These are phyloP conservation scores for Quercus phellos DNA, from an alignment of 331 rosid genomes.

Conservation along the genomic window DNA sequence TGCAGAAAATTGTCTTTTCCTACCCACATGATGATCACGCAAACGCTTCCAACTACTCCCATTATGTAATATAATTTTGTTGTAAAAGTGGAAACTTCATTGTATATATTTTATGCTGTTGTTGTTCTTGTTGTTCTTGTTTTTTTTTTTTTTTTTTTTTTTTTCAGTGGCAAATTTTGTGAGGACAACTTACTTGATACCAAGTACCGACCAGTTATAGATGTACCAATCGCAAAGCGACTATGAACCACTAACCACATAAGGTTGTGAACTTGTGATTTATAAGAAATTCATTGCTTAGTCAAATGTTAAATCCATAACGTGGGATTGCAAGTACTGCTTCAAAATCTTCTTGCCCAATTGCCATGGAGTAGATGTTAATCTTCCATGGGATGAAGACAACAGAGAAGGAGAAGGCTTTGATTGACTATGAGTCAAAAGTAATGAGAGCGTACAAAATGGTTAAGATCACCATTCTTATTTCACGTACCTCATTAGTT, in stretches of 20 bases:
- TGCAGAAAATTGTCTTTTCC: constrained; percentile 2
- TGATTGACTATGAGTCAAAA: no score
- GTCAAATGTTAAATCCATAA: background rate
- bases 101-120: no score
- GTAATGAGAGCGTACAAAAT: background rate
- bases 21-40: background rate
- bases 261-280: background rate
- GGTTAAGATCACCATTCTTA: background rate
- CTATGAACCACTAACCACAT: background rate
- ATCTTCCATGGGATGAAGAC: no score
- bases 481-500: background rate
- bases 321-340: background rate
- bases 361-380: background rate
- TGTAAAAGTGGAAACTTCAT: no score
- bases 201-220: background rate
- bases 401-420: no score
- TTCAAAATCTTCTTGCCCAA: background rate
- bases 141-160: rapidly evolving
- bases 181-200: background rate
- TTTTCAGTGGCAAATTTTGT: no score
- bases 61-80: background rate
- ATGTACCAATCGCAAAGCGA: background rate
- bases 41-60: background rate
- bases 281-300: no score
- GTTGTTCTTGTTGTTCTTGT: no score